Evolutionary conservation across 2,329 filamentous ascomycete genomes (phyloP).

Genomic region (Epichloe glyceriae): DNA sequence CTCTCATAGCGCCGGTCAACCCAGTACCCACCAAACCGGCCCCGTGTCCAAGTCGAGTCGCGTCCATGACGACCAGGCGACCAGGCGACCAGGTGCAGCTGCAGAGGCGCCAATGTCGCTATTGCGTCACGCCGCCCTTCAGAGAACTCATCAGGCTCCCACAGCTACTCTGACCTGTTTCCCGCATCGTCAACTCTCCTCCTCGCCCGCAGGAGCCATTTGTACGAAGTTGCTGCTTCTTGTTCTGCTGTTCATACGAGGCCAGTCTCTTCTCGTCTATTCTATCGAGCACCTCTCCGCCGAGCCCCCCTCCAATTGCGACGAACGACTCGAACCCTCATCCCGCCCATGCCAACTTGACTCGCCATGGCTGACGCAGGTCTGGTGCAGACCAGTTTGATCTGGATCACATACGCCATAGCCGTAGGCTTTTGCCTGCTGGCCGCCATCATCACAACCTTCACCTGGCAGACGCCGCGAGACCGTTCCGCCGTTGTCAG

Average conservation of each 20-base stretch:
- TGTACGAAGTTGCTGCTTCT: no score
- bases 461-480: slow-evolving; percentile 78
- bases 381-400: slow-evolving; percentile 75
- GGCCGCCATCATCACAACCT: slow-evolving; percentile 73
- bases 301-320: neutral
- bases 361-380: slow-evolving; percentile 31
- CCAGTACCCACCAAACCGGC: neutral
- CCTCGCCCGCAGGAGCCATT: neutral
- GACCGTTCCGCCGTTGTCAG: slow-evolving; percentile 77
- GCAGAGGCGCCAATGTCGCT: neutral
- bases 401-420: slow-evolving; percentile 87
- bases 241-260: no score
- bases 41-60: neutral
- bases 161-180: neutral
- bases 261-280: neutral
- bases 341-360: slow-evolving; percentile 1
- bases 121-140: slow-evolving; percentile 9
- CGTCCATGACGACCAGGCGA: slow-evolving; percentile 1
- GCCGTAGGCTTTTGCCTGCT: slow-evolving; percentile 65
- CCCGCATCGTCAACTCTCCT: neutral
- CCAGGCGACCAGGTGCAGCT: neutral
- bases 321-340: neutral
- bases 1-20: neutral
- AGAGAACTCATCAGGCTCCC: neutral
- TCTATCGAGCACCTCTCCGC: neutral